Conservation (phyloP, 441 rosid genomes). For the Corymbia calophylla region DNA sequence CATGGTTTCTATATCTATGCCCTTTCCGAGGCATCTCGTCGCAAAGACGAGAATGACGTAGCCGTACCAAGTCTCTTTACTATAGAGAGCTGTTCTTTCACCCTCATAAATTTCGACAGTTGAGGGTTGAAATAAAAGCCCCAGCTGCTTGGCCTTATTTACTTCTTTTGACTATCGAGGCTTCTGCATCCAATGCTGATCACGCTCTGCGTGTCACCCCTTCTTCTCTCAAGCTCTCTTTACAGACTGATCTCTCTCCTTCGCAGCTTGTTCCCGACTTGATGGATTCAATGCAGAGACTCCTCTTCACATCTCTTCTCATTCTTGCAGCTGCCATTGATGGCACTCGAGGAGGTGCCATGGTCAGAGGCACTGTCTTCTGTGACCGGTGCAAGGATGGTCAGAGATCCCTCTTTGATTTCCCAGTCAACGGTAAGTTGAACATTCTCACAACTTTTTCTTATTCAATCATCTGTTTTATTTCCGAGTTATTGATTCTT, state of each 20-base stretch:
- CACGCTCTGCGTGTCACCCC: background rate
- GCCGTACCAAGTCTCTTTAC: constrained; percentile 4
- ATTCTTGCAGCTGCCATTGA: constrained; percentile 36
- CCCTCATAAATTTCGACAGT: constrained; percentile 25
- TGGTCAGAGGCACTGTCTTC: constrained; percentile 68
- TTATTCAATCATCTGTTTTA: background rate
- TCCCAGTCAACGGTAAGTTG: constrained; percentile 57
- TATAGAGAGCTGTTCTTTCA: background rate
- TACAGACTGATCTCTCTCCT: background rate
- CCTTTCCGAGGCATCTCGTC: background rate
- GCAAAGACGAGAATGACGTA: background rate
- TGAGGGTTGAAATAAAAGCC: constrained; percentile 11
- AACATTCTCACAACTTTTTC: background rate
- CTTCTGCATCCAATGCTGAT: background rate
- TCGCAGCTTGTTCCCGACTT: background rate
- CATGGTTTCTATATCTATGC: background rate
- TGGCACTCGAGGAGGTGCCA: constrained; percentile 43
- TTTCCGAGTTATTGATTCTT: background rate
- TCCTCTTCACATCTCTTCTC: constrained; percentile 32
- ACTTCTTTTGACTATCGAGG: background rate
- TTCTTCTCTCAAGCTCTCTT: background rate
- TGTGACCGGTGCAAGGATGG: constrained; percentile 97
- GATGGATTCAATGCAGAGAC: constrained; percentile 37
- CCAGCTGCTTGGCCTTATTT: background rate
- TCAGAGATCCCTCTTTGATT: constrained; percentile 57